A percentile compares a stretch with the other conserved stretches of the same genome.
Evolutionary conservation across 2,329 filamentous ascomycete species (phyloP).

Genomic region (Colletotrichum higginsianum): DNA sequence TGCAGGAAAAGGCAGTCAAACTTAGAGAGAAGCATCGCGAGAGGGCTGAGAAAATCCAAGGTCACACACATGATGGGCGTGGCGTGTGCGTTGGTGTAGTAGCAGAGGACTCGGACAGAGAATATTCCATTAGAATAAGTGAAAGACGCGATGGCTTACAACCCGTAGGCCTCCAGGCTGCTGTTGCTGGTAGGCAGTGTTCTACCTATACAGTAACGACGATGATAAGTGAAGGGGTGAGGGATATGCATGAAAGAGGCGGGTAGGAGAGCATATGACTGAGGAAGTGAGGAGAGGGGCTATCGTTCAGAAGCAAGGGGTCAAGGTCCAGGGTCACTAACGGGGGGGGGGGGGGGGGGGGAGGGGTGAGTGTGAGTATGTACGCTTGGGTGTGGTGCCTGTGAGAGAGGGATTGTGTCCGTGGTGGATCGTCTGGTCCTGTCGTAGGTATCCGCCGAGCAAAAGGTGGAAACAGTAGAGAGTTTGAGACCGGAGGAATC

Average conservation of each 20-base stretch:
- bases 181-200: neutral
- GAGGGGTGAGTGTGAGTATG: neutral
- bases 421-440: slow-evolving; percentile 41
- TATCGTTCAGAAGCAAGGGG: neutral
- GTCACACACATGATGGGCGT: neutral
- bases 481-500: slow-evolving; percentile 28
- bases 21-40: slow-evolving; percentile 18
- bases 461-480: slow-evolving; percentile 29
- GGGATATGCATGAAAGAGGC: neutral
- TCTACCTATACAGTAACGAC: neutral
- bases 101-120: slow-evolving; percentile 5
- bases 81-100: neutral
- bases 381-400: neutral
- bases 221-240: slow-evolving; percentile 11
- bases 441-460: slow-evolving; percentile 17
- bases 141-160: neutral
- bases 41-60: slow-evolving; percentile 5
- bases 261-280: slow-evolving; percentile 8
- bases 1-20: slow-evolving; percentile 12
- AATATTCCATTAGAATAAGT: neutral
- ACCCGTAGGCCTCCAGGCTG: slow-evolving; percentile 20
- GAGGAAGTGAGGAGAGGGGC: slow-evolving; percentile 14
- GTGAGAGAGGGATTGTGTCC: slow-evolving; percentile 37
- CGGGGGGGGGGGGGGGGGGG: neutral
- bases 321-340: slow-evolving; percentile 10